Evolutionary conservation across 805 yeast species (phyloP).

Genomic region (Wickerhamiella kurtzmanii): DNA sequence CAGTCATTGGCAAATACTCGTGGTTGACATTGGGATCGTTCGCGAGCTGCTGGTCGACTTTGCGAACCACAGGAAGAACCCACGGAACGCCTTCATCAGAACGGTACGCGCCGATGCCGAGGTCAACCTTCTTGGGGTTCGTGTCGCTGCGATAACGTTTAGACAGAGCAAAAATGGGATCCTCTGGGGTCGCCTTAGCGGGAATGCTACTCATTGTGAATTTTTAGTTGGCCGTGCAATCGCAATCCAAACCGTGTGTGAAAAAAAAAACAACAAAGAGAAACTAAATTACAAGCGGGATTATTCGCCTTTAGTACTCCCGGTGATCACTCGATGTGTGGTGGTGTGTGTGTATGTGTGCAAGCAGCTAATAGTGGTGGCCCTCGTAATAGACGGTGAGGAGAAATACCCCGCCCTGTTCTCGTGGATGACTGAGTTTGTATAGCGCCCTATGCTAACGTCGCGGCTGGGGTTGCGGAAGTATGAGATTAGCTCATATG

Average conservation of each 20-base stretch:
- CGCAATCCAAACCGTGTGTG: too few relatives aligned
- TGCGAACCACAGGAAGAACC: conserved; percentile 67
- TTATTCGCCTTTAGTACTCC: too few relatives aligned
- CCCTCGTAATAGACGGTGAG: neutral
- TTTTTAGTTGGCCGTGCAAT: too few relatives aligned
- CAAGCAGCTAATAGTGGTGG: too few relatives aligned
- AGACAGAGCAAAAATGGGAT: conserved; percentile 65
- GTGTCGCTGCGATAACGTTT: conserved; percentile 28
- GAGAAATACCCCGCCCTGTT: neutral
- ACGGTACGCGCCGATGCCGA: conserved; percentile 90
- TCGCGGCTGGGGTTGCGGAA: too few relatives aligned
- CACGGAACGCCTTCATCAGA: conserved; percentile 79
- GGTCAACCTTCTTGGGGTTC: conserved; percentile 33
- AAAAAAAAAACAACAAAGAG: too few relatives aligned
- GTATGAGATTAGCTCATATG: too few relatives aligned
- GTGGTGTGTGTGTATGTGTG: too few relatives aligned
- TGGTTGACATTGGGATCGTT: conserved; percentile 44
- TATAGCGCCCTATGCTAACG: neutral
- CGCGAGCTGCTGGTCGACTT: conserved; percentile 36
- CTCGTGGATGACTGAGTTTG: neutral
- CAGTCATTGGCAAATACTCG: conserved; percentile 79
- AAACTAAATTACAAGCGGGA: too few relatives aligned
- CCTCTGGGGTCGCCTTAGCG: conserved; percentile 45
- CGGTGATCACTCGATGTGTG: too few relatives aligned
- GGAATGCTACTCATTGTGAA: conserved; percentile 11